Percentiles rank a stretch among this genome's conserved stretches.
These are phyloP conservation scores for Pontederia paniculata DNA, from an alignment of 176 grass and related monocot genomes.

Conservation along the genomic window DNA sequence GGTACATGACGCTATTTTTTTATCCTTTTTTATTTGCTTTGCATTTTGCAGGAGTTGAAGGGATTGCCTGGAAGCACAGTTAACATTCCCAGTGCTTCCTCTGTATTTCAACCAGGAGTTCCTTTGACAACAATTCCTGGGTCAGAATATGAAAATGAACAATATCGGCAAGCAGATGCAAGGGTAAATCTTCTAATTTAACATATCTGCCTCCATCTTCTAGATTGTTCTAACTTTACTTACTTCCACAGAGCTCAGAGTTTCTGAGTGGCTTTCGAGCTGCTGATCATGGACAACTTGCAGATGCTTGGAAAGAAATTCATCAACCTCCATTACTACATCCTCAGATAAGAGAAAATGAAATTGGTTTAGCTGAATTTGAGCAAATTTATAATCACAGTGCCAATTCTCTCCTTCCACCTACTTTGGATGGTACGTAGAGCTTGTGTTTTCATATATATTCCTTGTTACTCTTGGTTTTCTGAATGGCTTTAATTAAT, in stretches of 20 bases:
- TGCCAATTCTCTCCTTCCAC: slow-evolving; percentile 24
- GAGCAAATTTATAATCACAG: slow-evolving; percentile 61
- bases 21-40: too few relatives aligned
- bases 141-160: slow-evolving; percentile 66
- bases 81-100: slow-evolving; percentile 41
- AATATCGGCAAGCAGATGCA: slow-evolving; percentile 45
- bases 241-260: slow-evolving; percentile 35
- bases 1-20: too few relatives aligned
- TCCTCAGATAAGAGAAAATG: slow-evolving; percentile 25
- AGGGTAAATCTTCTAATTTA: slow-evolving; percentile 32
- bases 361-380: slow-evolving; percentile 48
- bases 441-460: not conserved
- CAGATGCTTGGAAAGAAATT: slow-evolving; percentile 70
- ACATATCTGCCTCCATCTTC: not conserved
- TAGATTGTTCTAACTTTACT: slow-evolving; percentile 21
- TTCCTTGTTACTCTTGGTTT: not conserved
- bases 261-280: slow-evolving; percentile 37
- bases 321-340: slow-evolving; percentile 39
- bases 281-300: slow-evolving; percentile 29
- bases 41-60: slow-evolving; percentile 47
- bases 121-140: slow-evolving; percentile 81
- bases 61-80: slow-evolving; percentile 64
- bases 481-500: too few relatives aligned
- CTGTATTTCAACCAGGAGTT: slow-evolving; percentile 34
- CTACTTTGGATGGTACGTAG: slow-evolving; percentile 59